Base-by-base conservation (phyloP, 805 yeast genomes). In the Candida taoyuanica region DNA sequence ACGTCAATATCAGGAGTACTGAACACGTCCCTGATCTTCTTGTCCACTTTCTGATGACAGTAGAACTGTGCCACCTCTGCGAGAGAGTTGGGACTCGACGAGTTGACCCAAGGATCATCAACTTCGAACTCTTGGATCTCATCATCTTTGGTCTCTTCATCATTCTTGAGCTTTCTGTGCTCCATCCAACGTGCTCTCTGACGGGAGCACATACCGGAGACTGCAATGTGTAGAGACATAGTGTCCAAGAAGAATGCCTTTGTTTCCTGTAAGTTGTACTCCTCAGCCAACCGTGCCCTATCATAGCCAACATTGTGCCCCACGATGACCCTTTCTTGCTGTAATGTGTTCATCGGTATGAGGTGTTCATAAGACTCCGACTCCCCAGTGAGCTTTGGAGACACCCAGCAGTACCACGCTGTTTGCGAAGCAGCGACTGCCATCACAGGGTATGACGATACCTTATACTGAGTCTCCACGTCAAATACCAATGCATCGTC, bases 381-480 rank as follows among this genome's bases (percentile, higher is more conserved):
- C 34, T 75, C 78, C 3, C 73, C 74, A 1, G 83, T 70, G 16
- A 93, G 58, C 56, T 72, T 79, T 0, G 99, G 98, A 0, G 96
- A 87, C 7, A 87, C 79, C 99, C 99, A 93, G 0, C 81, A 78
- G 55, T 89, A 93, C 95, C 97, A 88, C 0, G 96, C 95, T 8
- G 71, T 65, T 0, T 69, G 57, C 0, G 96, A 78, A 2, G 71
- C 79, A 9, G 96, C 95, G 0, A 85, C 74, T 2, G 96, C 96
- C 60, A 93, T 56, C 0, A 84, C 76, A 0, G 98, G 81, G 55
- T 77, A 89, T 4, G 71, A 73, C 0, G 93, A 76, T 1, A 76
- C 60, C 48, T 85, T 81, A 61, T 87, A 89, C 53, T 89, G 57
- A 0, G 82, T 85, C 58, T 93, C 99, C 9, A 86, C 89, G 60